Evolutionary conservation across 2,329 filamentous ascomycete species (phyloP).

Genomic region (Colletotrichum camelliae): DNA sequence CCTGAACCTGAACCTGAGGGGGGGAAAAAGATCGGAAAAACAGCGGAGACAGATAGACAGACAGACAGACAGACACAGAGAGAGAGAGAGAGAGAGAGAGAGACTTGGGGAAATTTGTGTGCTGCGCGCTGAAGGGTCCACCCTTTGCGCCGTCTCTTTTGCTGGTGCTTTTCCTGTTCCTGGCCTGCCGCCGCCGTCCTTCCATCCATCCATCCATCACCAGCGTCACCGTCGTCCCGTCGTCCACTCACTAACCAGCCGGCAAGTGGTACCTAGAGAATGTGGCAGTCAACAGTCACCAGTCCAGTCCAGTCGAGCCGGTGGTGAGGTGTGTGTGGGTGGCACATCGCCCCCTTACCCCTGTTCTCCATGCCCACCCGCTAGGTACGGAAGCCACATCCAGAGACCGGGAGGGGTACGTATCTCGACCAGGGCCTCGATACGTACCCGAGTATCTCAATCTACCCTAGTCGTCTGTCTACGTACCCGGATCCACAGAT

Average conservation of each 20-base stretch:
- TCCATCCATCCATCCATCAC: slow-evolving; percentile 16
- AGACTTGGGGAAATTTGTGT: background rate
- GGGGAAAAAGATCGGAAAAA: slow-evolving; percentile 32
- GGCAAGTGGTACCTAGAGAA: background rate
- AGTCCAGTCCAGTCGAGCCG: background rate
- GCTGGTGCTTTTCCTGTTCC: slow-evolving; percentile 31
- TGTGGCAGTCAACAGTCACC: background rate
- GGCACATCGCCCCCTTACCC: slow-evolving; percentile 1
- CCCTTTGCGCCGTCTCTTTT: slow-evolving; percentile 31
- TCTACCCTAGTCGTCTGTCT: background rate
- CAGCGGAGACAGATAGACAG: background rate
- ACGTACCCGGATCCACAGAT: slow-evolving; percentile 4
- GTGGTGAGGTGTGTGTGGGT: background rate
- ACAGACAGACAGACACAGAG: background rate
- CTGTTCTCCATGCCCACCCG: slow-evolving; percentile 8
- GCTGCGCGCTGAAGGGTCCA: slow-evolving; percentile 11
- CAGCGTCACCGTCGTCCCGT: background rate
- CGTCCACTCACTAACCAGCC: background rate
- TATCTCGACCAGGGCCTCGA: background rate
- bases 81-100: background rate
- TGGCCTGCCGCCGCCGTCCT: slow-evolving; percentile 26
- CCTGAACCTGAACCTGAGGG: slow-evolving; percentile 32
- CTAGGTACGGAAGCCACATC: slow-evolving; percentile 11
- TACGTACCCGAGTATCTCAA: background rate
- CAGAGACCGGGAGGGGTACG: slow-evolving; percentile 5